Conservation (phyloP, 2,329 filamentous ascomycete species). For the Dothistroma pini region DNA sequence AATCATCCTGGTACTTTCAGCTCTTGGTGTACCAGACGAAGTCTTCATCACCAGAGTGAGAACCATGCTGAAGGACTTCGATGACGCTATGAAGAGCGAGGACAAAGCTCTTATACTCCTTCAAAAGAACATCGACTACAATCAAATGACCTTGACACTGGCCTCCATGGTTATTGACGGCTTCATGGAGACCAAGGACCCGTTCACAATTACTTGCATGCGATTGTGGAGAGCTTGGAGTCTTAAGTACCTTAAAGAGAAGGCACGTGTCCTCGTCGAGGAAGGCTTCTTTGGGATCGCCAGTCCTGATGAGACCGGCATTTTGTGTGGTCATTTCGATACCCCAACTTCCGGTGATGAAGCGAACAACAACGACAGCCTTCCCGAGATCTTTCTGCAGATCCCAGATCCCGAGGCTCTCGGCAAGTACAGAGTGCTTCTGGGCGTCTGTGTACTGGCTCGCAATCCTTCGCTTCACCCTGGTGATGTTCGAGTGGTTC, state of each 20-base stretch:
- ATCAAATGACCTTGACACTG: slow-evolving; percentile 71
- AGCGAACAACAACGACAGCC: slow-evolving; percentile 30
- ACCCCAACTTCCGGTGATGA: background rate
- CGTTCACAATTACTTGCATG: slow-evolving; percentile 76
- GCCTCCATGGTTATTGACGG: slow-evolving; percentile 74
- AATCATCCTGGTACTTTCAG: slow-evolving; percentile 78
- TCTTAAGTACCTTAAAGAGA: slow-evolving; percentile 86
- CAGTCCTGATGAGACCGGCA: slow-evolving; percentile 79
- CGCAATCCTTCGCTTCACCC: slow-evolving; percentile 93
- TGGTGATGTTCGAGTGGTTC: slow-evolving; percentile 84
- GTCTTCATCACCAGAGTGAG: slow-evolving; percentile 67
- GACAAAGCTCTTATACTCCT: slow-evolving; percentile 64
- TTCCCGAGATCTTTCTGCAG: slow-evolving; percentile 90
- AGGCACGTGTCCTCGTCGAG: slow-evolving; percentile 77
- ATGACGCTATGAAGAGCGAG: slow-evolving; percentile 65
- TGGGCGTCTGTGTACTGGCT: slow-evolving; percentile 76
- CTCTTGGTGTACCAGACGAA: slow-evolving; percentile 65
- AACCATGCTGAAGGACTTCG: slow-evolving; percentile 64
- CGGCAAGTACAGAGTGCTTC: slow-evolving; percentile 60
- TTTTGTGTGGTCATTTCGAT: slow-evolving; percentile 67
- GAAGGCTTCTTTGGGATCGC: slow-evolving; percentile 85
- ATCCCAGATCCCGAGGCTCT: slow-evolving; percentile 54
- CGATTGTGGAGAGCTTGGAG: slow-evolving; percentile 86
- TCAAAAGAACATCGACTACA: slow-evolving; percentile 75
- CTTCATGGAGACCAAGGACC: slow-evolving; percentile 71